Evolutionary conservation across 2,329 filamentous ascomycete species (phyloP).

Genomic region (Cyclaneusma minus): DNA sequence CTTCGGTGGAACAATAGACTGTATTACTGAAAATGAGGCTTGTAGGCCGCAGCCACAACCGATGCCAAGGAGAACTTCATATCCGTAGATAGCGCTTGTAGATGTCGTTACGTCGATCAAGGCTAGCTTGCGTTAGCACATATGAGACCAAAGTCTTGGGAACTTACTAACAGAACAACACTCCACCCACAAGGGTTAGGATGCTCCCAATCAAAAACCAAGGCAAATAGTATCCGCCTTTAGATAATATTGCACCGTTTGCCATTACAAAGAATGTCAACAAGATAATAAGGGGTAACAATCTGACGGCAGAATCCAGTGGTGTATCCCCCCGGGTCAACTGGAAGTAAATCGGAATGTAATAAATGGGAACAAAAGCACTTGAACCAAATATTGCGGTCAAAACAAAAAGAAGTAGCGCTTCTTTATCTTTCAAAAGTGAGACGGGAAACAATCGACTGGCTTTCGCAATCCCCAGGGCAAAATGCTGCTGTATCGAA

Average conservation of each 20-base stretch:
- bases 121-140: conserved; percentile 8
- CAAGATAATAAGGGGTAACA: conserved; percentile 21
- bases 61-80: conserved; percentile 23
- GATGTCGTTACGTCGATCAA: conserved; percentile 16
- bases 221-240: conserved; percentile 22
- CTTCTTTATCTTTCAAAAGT: conserved; percentile 20
- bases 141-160: conserved; percentile 10
- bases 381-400: conserved; percentile 14
- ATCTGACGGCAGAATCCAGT: conserved; percentile 25
- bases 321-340: conserved; percentile 31
- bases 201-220: conserved; percentile 22
- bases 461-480: conserved; percentile 12
- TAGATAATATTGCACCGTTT: conserved; percentile 19
- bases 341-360: conserved; percentile 32
- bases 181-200: conserved; percentile 19
- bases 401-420: conserved; percentile 22
- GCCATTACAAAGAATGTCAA: conserved; percentile 19
- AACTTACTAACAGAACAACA: conserved; percentile 16
- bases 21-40: conserved; percentile 20
- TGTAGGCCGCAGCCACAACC: conserved; percentile 22
- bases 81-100: conserved; percentile 18
- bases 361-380: conserved; percentile 8
- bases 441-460: conserved; percentile 16
- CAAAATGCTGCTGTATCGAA: conserved; percentile 11
- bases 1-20: conserved; percentile 16